These are phyloP conservation scores for Filobasidium uniguttulatum DNA, from an alignment of 1,284 basidiomycete genomes.

Conservation along the genomic window DNA sequence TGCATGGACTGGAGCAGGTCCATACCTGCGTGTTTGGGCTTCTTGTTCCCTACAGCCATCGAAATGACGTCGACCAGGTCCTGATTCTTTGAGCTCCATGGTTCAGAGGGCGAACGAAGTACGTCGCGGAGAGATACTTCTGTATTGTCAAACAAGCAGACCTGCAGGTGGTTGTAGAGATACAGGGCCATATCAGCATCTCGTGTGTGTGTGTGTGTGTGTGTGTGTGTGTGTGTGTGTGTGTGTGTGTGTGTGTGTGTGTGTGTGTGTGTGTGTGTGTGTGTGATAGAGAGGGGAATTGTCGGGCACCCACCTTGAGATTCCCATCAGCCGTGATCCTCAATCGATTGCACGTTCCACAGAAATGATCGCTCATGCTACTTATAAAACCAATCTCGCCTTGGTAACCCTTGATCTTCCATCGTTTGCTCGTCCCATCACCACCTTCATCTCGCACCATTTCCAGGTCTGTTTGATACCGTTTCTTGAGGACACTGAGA, in stretches of 20 bases:
- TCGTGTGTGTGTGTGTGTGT: no score
- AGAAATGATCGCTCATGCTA: slow-evolving; percentile 86
- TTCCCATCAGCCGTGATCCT: slow-evolving; percentile 76
- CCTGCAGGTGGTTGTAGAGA: slow-evolving; percentile 44
- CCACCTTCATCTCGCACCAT: slow-evolving; percentile 43
- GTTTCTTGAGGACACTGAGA: slow-evolving; percentile 37
- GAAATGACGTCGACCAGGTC: slow-evolving; percentile 49
- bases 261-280: background rate
- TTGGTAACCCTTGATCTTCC: slow-evolving; percentile 54
- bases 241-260: no score
- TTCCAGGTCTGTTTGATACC: slow-evolving; percentile 51
- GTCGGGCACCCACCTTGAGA: slow-evolving; percentile 51
- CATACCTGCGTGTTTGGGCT: slow-evolving; percentile 74
- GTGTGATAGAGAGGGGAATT: background rate
- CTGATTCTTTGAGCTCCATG: background rate
- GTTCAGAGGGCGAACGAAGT: slow-evolving; percentile 48
- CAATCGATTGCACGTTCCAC: slow-evolving; percentile 67
- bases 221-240: no score
- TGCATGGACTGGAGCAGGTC: slow-evolving; percentile 58
- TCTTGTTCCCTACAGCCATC: slow-evolving; percentile 55
- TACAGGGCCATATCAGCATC: no score
- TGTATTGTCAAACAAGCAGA: slow-evolving; percentile 72
- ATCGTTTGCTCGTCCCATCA: slow-evolving; percentile 70
- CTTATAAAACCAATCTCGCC: slow-evolving; percentile 78
- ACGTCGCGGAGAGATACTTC: slow-evolving; percentile 67